A percentile compares a stretch with the other conserved stretches of the same genome.
Conservation (phyloP, 192 early-diverging fungal genomes). For the Globomyces pollinis-pini region DNA sequence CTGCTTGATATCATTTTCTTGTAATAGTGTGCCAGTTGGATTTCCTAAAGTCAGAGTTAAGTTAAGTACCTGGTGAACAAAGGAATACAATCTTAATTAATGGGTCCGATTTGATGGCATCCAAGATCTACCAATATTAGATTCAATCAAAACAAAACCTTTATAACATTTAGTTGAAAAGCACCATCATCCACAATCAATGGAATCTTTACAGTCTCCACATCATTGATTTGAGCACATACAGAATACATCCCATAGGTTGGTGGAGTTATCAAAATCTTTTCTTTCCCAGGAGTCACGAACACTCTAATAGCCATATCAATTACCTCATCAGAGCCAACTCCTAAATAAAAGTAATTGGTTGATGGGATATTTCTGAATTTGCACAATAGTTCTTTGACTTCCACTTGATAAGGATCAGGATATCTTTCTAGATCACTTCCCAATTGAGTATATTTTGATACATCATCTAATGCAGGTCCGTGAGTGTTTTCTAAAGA, state of each 20-base stretch:
- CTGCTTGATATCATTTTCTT: slow-evolving; percentile 54
- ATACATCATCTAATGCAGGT: slow-evolving; percentile 26
- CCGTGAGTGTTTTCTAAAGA: slow-evolving; percentile 98
- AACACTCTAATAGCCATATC: slow-evolving; percentile 84
- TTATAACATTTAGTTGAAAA: slow-evolving; percentile 59
- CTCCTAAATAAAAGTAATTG: slow-evolving; percentile 86
- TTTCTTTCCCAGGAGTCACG: slow-evolving; percentile 83
- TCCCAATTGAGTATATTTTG: slow-evolving; percentile 14
- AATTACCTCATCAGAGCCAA: slow-evolving; percentile 95
- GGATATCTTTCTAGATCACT: slow-evolving; percentile 86
- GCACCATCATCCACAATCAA: slow-evolving; percentile 63
- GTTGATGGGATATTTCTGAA: slow-evolving; percentile 61
- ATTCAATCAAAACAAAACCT: slow-evolving; percentile 31
- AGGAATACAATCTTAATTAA: slow-evolving; percentile 87
- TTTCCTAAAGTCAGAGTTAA: too few relatives aligned
- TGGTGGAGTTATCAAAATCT: slow-evolving; percentile 90
- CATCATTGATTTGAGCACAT: slow-evolving; percentile 90
- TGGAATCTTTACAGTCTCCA: slow-evolving; percentile 76
- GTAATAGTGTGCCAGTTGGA: slow-evolving; percentile 84
- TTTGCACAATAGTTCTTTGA: slow-evolving; percentile 70
- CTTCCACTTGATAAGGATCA: slow-evolving; percentile 77
- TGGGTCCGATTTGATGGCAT: slow-evolving; percentile 57
- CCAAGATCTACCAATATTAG: slow-evolving; percentile 47
- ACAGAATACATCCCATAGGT: slow-evolving; percentile 99
- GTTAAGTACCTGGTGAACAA: slow-evolving; percentile 97